Percentiles rank a stretch among this genome's conserved stretches.
phyloP scores from a whole-genome alignment of 352 stramenopile species.

The Globisporangium yorkense region DNA sequence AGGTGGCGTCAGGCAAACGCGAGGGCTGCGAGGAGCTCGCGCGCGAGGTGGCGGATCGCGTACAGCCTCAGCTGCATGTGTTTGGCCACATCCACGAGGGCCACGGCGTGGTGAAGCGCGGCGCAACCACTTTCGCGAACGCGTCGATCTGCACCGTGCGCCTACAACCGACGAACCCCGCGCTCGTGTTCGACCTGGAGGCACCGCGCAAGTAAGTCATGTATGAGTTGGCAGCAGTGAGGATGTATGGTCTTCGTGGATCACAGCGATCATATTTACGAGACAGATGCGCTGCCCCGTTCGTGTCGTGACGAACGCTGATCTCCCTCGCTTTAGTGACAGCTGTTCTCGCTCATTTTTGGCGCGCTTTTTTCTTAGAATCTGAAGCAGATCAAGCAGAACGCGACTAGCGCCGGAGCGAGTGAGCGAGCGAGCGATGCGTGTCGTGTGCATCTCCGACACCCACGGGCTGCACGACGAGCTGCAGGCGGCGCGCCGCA shows the following conservation, averaged over 20 bases:
- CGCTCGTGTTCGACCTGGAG: constrained; percentile 51
- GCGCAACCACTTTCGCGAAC: constrained; percentile 83
- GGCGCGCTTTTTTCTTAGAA: no score
- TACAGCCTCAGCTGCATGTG: constrained; percentile 74
- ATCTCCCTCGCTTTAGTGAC: no score
- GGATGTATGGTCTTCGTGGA: no score
- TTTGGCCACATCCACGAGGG: constrained; percentile 91
- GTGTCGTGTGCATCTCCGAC: constrained; percentile 40
- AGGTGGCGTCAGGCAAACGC: constrained; percentile 26
- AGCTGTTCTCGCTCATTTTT: no score
- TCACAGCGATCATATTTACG: no score
- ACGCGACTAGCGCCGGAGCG: no score
- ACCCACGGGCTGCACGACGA: constrained; percentile 37
- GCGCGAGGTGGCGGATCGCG: constrained; percentile 49
- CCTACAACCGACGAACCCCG: constrained; percentile 63
- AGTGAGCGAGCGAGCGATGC: constrained; percentile 10
- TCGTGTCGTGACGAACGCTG: no score
- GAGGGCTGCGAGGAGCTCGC: constrained; percentile 81
- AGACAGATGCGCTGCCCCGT: no score
- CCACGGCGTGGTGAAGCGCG: constrained; percentile 63
- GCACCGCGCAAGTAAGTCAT: background rate
- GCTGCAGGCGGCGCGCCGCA: constrained; percentile 34
- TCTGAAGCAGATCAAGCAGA: no score
- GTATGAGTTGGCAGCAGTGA: background rate
- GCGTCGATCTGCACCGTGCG: constrained; percentile 64